Base-by-base conservation (phyloP, 805 yeast genomes). In the Debaryomyces maramus region DNA sequence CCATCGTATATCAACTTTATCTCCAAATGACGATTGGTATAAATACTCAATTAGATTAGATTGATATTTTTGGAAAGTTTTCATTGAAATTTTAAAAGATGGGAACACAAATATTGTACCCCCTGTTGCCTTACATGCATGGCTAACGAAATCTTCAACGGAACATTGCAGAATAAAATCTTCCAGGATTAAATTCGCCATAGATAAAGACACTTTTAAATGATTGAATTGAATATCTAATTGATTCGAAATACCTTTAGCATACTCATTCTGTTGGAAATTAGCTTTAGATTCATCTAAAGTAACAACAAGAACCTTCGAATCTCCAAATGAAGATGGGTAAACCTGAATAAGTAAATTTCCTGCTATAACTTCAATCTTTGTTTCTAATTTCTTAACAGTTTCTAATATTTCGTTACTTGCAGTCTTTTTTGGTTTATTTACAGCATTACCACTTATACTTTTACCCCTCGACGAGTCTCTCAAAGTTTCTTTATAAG, bases 1-100 rank as follows among this genome's bases (percentile, higher is more conserved):
- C 99, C 99, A 93, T 35, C 88, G 77, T 1, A 93, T 81, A 44
- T 88, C 95, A 28, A 93, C 93, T 11, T 88, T 80, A 19, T 96
- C 97, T 6, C 88, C 95, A 66, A 93, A 88, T 2, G 81, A 70
- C 36, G 93, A 81, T 33, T 72, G 73, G 59, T 78, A 93, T 1
- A 73, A 67, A 53, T 83, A 88, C 50, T 85, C 83, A 31, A 93
- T 76, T 3, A 70, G 45, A 32, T 77, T 74, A 13, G 77, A 70
- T 8, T 72, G 63, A 19, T 67, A 67, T 22, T 65, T 60, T 52
- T 88, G 90, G 67, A 78, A 77, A 0, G 95, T 81, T 34, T 81
- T 76, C 97, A 90, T 90, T 5, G 77, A 63, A 13, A 91, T 75
- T 38, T 70, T 69, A 47, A 88, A 73, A 11, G 88, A 78, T 0